Conservation (phyloP, 2,329 filamentous ascomycete genomes). For the Colletotrichum agaves region DNA sequence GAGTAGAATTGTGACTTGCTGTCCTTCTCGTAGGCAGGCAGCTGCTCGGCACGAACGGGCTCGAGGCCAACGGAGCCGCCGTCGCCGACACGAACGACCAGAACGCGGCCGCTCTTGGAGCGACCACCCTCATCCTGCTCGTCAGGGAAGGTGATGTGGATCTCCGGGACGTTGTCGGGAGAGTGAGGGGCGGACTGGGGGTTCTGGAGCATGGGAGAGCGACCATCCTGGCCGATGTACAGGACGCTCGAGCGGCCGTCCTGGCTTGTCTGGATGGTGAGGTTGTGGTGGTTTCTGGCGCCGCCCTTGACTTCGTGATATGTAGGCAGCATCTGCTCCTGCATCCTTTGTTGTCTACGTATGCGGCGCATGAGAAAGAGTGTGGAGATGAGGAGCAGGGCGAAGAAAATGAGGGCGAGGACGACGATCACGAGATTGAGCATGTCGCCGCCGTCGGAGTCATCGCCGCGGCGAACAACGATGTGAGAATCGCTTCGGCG, state of each 20-base stretch:
- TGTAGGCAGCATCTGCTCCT: conserved; percentile 70
- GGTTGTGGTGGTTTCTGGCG: conserved; percentile 60
- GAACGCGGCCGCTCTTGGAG: conserved; percentile 84
- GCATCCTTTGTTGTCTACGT: conserved; percentile 57
- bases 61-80: conserved; percentile 86
- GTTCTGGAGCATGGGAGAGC: conserved; percentile 76
- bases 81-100: conserved; percentile 92
- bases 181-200: conserved; percentile 80
- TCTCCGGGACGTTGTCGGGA: conserved; percentile 89
- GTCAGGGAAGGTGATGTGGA: conserved; percentile 97
- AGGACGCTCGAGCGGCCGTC: conserved; percentile 75
- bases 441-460: conserved; percentile 65
- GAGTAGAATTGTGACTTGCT: conserved; percentile 86
- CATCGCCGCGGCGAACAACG: conserved; percentile 52
- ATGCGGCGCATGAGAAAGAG: conserved; percentile 80
- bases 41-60: conserved; percentile 80
- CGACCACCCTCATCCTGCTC: conserved; percentile 90
- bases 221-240: conserved; percentile 81
- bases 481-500: conserved; percentile 29
- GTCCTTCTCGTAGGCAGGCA: conserved; percentile 90
- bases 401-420: conserved; percentile 80
- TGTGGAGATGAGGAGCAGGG: conserved; percentile 72
- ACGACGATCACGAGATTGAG: conserved; percentile 83
- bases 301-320: conserved; percentile 72
- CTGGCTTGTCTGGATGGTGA: conserved; percentile 67